A percentile compares a stretch with the other conserved stretches of the same genome.
These are phyloP conservation scores for Termitomyces sp. DNA, from an alignment of 768 basidiomycete genomes.

Conservation along the genomic window DNA sequence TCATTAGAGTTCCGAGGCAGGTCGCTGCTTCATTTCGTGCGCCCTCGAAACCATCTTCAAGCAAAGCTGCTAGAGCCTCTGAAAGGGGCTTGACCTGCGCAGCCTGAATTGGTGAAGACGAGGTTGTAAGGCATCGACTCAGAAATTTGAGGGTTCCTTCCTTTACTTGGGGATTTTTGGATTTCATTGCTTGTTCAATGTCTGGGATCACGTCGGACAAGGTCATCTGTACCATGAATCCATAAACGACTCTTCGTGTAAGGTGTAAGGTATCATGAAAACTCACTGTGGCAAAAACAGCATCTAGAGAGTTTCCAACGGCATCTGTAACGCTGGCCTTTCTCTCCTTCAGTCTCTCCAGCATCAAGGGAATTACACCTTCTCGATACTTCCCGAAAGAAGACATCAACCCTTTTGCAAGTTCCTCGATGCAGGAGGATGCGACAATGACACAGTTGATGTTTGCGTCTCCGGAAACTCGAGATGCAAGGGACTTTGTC, in stretches of 20 bases:
- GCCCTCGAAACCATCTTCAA: slow-evolving; percentile 87
- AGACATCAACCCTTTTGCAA: slow-evolving; percentile 76
- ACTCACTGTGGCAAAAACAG: slow-evolving; percentile 77
- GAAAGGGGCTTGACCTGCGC: slow-evolving; percentile 78
- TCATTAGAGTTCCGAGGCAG: slow-evolving; percentile 88
- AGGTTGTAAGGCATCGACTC: slow-evolving; percentile 66
- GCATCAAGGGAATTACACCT: slow-evolving; percentile 64
- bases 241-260: slow-evolving; percentile 6
- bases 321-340: slow-evolving; percentile 88
- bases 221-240: slow-evolving; percentile 47
- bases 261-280: neutral
- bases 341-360: slow-evolving; percentile 91
- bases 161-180: slow-evolving; percentile 96
- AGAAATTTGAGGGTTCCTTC: slow-evolving; percentile 89
- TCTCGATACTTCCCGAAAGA: slow-evolving; percentile 74
- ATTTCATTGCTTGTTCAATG: slow-evolving; percentile 65
- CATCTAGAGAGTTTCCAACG: slow-evolving; percentile 84
- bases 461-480: slow-evolving; percentile 88
- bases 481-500: slow-evolving; percentile 66
- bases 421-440: slow-evolving; percentile 75
- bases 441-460: slow-evolving; percentile 92
- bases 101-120: slow-evolving; percentile 62
- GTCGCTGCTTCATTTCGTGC: slow-evolving; percentile 88
- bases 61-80: slow-evolving; percentile 64
- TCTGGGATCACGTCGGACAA: slow-evolving; percentile 82